Evolutionary conservation across 352 stramenopile genomes (phyloP).

Genomic region (Phytophthora sojae): DNA sequence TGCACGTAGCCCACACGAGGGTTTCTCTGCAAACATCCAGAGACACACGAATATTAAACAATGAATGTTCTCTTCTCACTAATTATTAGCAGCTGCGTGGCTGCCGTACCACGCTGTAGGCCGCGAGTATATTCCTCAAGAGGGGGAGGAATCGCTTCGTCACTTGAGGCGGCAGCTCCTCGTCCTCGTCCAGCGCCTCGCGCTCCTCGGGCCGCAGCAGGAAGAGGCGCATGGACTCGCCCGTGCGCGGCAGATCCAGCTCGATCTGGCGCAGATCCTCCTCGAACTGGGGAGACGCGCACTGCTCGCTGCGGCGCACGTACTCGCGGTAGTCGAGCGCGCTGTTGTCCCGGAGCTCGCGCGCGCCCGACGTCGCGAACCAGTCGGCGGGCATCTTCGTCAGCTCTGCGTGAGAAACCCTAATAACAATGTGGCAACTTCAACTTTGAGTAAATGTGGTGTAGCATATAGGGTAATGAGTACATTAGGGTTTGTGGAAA

Average conservation of each 20-base stretch:
- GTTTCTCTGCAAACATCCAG: constrained; percentile 48
- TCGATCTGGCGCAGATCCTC: constrained; percentile 76
- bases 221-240: constrained; percentile 63
- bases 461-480: constrained; percentile 3
- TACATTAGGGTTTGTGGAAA: constrained; percentile 11
- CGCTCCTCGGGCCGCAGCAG: constrained; percentile 40
- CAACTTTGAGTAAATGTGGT: constrained; percentile 16
- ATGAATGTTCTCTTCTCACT: background rate
- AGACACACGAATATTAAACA: background rate
- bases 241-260: constrained; percentile 69
- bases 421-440: constrained; percentile 14
- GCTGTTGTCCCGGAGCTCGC: constrained; percentile 43
- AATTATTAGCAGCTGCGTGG: background rate
- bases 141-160: constrained; percentile 41
- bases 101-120: constrained; percentile 61
- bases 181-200: constrained; percentile 15
- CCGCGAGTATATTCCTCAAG: constrained; percentile 65
- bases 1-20: constrained; percentile 80
- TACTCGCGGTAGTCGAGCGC: constrained; percentile 55
- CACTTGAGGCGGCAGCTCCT: constrained; percentile 32
- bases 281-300: constrained; percentile 42
- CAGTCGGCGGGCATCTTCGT: constrained; percentile 44
- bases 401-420: constrained; percentile 3
- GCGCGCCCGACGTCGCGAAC: constrained; percentile 53
- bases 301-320: constrained; percentile 35